These are phyloP conservation scores for Carex sylvatica DNA, from an alignment of 202 grass and related monocot genomes.

Conservation along the genomic window DNA sequence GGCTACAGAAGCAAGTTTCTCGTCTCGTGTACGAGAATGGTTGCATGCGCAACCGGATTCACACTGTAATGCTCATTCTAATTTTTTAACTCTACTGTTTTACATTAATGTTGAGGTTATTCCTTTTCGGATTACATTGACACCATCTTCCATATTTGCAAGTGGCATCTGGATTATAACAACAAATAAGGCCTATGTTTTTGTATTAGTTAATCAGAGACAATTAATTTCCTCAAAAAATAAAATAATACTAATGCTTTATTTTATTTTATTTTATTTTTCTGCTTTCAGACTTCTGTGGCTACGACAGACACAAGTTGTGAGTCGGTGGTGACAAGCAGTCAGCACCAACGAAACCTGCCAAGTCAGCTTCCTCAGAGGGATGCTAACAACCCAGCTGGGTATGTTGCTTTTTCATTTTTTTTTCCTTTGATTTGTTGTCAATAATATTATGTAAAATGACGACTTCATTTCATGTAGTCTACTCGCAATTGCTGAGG, in stretches of 20 bases:
- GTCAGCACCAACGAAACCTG: conserved; percentile 89
- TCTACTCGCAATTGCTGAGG: conserved; percentile 96
- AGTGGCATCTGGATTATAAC: not conserved
- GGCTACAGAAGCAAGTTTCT: conserved; percentile 94
- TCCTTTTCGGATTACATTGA: not conserved
- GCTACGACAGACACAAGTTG: conserved; percentile 95
- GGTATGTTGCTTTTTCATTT: conserved; percentile 41
- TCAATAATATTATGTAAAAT: not conserved
- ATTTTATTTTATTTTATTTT: not conserved
- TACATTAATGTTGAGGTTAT: not conserved
- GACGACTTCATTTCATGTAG: conserved; percentile 28
- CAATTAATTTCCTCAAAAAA: not conserved
- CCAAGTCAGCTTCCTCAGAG: conserved; percentile 59
- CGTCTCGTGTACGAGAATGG: conserved; percentile 85
- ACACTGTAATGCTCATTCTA: conserved; percentile 47
- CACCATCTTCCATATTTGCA: not conserved
- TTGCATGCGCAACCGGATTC: conserved; percentile 57
- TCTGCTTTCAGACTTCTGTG: conserved; percentile 49
- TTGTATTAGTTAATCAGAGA: not conserved
- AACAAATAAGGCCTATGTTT: no score
- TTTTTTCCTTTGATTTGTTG: not conserved
- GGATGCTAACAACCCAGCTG: conserved; percentile 96
- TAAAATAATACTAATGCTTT: not conserved
- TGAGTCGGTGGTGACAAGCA: conserved; percentile 94
- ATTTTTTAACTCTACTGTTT: not conserved